phyloP scores from a whole-genome alignment of 345 rosid genomes.

The Brassica cretica region DNA sequence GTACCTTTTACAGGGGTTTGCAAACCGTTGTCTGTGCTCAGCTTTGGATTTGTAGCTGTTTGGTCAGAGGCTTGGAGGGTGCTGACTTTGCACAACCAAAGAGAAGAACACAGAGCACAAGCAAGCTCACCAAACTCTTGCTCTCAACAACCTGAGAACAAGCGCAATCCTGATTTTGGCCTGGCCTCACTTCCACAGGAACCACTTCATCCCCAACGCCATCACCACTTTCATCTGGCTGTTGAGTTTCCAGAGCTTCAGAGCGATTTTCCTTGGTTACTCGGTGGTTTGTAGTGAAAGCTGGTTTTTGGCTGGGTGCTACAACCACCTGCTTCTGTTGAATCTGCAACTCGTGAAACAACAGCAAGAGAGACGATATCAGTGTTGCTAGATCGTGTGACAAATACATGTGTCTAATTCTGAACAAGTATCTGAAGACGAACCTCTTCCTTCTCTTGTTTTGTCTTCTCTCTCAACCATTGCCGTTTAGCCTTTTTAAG shows the following conservation, averaged over 20 bases:
- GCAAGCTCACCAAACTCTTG: too few species aligned
- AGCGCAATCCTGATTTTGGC: conserved; percentile 36
- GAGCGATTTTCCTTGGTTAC: conserved; percentile 38
- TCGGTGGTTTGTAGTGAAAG: conserved; percentile 39
- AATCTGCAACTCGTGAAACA: conserved; percentile 42
- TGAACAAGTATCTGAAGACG: conserved; percentile 2
- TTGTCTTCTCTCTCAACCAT: conserved; percentile 66
- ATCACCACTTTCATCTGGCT: conserved; percentile 30
- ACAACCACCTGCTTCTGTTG: conserved; percentile 41
- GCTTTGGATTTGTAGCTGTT: conserved; percentile 33
- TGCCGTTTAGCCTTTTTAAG: conserved; percentile 85
- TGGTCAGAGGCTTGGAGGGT: conserved; percentile 22
- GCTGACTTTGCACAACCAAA: conserved; percentile 4
- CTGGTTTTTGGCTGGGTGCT: conserved; percentile 43
- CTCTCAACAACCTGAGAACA: too few species aligned
- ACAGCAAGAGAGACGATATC: background rate
- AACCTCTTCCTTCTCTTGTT: conserved; percentile 72
- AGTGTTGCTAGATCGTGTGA: background rate
- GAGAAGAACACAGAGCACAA: too few species aligned
- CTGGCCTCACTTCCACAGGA: conserved; percentile 83
- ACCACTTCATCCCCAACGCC: conserved; percentile 53
- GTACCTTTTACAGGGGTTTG: conserved; percentile 54
- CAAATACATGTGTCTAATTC: conserved; percentile 24
- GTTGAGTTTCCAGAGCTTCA: conserved; percentile 34
- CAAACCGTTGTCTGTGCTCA: conserved; percentile 32